A percentile compares a stretch with the other conserved stretches of the same genome.
These are phyloP conservation scores for Gonium pectorale DNA, from an alignment of 139 green algal genomes.

Conservation along the genomic window DNA sequence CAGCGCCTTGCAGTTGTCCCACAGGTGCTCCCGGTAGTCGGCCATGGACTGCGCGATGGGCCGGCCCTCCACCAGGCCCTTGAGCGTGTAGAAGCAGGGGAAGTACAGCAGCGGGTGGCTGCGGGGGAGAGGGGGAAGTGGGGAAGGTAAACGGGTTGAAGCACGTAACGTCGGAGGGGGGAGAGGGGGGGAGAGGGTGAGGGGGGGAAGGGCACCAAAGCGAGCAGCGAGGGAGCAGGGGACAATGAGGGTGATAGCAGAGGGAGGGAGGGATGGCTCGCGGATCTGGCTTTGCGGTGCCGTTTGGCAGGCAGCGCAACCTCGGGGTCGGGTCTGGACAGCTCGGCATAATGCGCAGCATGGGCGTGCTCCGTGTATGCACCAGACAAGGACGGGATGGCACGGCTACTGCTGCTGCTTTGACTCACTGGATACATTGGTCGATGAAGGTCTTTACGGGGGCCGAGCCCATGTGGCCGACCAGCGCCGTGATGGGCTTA, in stretches of 20 bases:
- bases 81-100: conserved; percentile 86
- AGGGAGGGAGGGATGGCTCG: background rate
- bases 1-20: conserved; percentile 87
- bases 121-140: conserved; percentile 16
- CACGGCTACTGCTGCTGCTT: too few species aligned
- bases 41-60: conserved; percentile 58
- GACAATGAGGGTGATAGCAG: background rate
- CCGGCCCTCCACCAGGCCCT: conserved; percentile 74
- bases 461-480: conserved; percentile 79
- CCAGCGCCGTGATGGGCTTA: conserved; percentile 67
- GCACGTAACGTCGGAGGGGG: too few species aligned
- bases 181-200: background rate
- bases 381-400: background rate
- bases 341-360: too few species aligned
- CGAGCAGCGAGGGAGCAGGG: too few species aligned
- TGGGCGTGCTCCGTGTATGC: too few species aligned
- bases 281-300: too few species aligned
- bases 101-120: conserved; percentile 92
- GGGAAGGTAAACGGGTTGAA: too few species aligned
- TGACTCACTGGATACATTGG: conserved; percentile 82
- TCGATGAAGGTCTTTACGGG: conserved; percentile 91
- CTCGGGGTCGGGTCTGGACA: too few species aligned
- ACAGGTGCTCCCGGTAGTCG: conserved; percentile 84
- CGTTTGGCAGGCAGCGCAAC: too few species aligned
- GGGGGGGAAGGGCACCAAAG: too few species aligned